phyloP scores from a whole-genome alignment of 140 eudicot genomes.

The Bidens hawaiensis region DNA sequence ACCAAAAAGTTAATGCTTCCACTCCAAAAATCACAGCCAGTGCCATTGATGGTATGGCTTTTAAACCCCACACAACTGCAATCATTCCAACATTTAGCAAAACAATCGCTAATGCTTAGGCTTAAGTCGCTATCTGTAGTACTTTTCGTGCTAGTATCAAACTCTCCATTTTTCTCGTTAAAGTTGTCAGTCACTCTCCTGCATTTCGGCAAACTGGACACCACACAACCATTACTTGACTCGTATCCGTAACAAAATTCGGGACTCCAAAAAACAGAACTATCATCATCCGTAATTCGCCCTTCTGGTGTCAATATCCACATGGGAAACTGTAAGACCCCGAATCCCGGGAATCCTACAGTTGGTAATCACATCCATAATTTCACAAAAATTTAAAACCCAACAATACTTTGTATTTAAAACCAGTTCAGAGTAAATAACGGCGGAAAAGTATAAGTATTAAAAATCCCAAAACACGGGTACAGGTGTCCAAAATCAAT shows the following conservation, averaged over 20 bases:
- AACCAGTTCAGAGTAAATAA: too few relatives aligned
- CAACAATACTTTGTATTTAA: too few relatives aligned
- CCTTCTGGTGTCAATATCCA: too few relatives aligned
- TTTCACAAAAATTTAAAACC: too few relatives aligned
- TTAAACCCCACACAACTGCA: too few relatives aligned
- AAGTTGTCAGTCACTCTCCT: slow-evolving; percentile 16
- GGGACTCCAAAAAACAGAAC: neutral
- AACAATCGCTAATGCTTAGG: slow-evolving; percentile 35
- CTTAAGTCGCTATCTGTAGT: slow-evolving; percentile 13
- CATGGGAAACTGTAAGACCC: slow-evolving; percentile 22
- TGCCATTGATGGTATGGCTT: too few relatives aligned
- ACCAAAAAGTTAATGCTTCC: slow-evolving; percentile 25
- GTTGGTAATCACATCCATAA: too few relatives aligned
- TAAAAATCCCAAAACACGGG: too few relatives aligned
- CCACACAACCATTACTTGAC: slow-evolving; percentile 14
- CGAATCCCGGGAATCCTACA: too few relatives aligned
- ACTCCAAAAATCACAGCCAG: slow-evolving; percentile 25
- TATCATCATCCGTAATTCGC: slow-evolving; percentile 4
- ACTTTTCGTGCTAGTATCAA: neutral
- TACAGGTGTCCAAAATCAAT: too few relatives aligned
- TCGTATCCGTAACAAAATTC: slow-evolving; percentile 34
- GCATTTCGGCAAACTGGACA: slow-evolving; percentile 20
- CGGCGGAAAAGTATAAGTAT: too few relatives aligned
- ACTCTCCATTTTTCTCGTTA: slow-evolving; percentile 11
- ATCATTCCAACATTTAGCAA: too few relatives aligned